phyloP scores from a whole-genome alignment of 1,284 basidiomycete species.

The Farysia itapuensis region DNA sequence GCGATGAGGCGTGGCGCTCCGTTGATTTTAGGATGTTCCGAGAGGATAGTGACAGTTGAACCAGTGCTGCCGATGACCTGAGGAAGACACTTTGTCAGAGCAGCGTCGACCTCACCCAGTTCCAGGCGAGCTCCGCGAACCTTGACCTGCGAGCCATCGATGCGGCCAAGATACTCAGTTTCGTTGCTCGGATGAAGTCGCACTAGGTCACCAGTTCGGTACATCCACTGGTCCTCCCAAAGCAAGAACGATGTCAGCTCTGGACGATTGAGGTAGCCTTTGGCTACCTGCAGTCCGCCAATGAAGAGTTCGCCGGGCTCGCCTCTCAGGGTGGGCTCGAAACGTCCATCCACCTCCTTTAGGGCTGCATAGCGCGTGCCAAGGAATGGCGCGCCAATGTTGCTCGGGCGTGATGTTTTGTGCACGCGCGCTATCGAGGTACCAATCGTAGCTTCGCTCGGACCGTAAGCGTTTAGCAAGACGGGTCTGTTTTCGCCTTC shows the following conservation, averaged over 20 bases:
- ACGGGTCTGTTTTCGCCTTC: conserved; percentile 16
- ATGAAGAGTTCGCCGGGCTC: conserved; percentile 53
- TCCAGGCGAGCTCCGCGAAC: conserved; percentile 55
- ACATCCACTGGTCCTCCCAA: conserved; percentile 22
- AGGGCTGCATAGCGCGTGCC: conserved; percentile 47
- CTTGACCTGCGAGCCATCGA: conserved; percentile 53
- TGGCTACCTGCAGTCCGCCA: conserved; percentile 50
- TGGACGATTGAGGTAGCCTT: conserved; percentile 40
- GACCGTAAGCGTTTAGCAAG: conserved; percentile 55
- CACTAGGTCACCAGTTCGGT: conserved; percentile 54
- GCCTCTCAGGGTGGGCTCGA: conserved; percentile 40
- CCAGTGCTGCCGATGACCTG: conserved; percentile 6
- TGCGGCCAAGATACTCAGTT: conserved; percentile 52
- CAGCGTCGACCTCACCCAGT: conserved; percentile 49
- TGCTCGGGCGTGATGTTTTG: conserved; percentile 21
- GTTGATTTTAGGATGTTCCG: conserved; percentile 24
- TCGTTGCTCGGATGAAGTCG: conserved; percentile 41
- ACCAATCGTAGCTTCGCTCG: conserved; percentile 56
- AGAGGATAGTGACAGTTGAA: conserved; percentile 26
- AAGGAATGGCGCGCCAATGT: conserved; percentile 50
- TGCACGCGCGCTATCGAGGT: conserved; percentile 49
- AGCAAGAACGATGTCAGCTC: conserved; percentile 31
- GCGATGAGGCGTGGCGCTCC: conserved; percentile 36
- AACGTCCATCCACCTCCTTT: conserved; percentile 12
- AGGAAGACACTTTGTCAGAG: conserved; percentile 7